These are phyloP conservation scores for Rutstroemia sp. DNA, from an alignment of 2,329 filamentous ascomycete genomes.

Conservation along the genomic window DNA sequence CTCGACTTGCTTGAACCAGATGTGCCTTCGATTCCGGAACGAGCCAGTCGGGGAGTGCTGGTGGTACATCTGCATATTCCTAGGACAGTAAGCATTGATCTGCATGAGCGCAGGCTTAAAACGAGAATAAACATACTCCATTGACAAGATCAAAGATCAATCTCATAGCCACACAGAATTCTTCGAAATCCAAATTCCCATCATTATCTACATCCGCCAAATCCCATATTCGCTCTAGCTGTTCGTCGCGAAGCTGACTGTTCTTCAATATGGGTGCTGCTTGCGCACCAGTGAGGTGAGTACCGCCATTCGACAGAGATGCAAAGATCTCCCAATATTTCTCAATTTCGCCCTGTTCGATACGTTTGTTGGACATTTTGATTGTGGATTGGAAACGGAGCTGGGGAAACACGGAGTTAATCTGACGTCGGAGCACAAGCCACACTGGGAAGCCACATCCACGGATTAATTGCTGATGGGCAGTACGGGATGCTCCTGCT, in stretches of 20 bases:
- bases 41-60: conserved; percentile 85
- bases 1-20: conserved; percentile 75
- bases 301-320: conserved; percentile 55
- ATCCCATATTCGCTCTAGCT: conserved; percentile 97
- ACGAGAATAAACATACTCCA: conserved; percentile 51
- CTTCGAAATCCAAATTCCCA: conserved; percentile 96
- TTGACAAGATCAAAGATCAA: conserved; percentile 97
- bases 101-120: too few relatives aligned
- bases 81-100: conserved; percentile 30
- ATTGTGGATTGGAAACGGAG: background rate
- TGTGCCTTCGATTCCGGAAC: conserved; percentile 93
- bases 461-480: too few relatives aligned
- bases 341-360: conserved; percentile 68
- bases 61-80: conserved; percentile 88
- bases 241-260: conserved; percentile 64
- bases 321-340: conserved; percentile 77
- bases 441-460: background rate
- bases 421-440: background rate
- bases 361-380: conserved; percentile 40
- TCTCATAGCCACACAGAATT: conserved; percentile 98
- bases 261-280: conserved; percentile 68
- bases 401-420: background rate
- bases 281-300: conserved; percentile 60
- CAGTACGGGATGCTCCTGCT: too few relatives aligned
- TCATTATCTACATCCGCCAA: conserved; percentile 95